Evolutionary conservation across 2,329 filamentous ascomycete species (phyloP).

Genomic region (Sphaceloma murrayae): DNA sequence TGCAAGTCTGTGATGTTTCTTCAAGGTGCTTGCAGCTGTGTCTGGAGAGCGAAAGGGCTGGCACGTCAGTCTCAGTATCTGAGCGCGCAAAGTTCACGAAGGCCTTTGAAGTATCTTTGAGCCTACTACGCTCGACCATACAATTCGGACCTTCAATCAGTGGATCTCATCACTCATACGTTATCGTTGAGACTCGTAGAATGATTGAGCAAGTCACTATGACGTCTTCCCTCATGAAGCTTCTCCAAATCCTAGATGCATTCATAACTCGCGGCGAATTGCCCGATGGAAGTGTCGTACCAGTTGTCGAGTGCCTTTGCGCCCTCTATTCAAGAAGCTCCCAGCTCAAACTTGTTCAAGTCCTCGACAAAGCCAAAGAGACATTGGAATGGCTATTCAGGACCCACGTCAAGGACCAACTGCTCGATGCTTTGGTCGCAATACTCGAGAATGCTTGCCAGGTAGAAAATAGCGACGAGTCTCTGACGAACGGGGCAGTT

Average conservation of each 20-base stretch:
- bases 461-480: not conserved
- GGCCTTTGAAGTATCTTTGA: conserved; percentile 1
- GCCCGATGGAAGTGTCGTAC: conserved; percentile 5
- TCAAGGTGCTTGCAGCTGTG: conserved; percentile 5
- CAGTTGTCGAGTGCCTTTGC: conserved; percentile 10
- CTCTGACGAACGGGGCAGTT: conserved; percentile 6
- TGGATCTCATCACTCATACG: conserved; percentile 6
- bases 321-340: conserved; percentile 6
- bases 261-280: conserved; percentile 15
- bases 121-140: conserved; percentile 11
- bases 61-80: not conserved
- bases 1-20: conserved; percentile 2
- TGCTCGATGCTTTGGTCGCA: conserved; percentile 15
- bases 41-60: not conserved
- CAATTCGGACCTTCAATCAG: conserved; percentile 11
- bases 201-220: conserved; percentile 10
- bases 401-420: conserved; percentile 18
- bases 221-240: not conserved
- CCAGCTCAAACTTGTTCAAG: not conserved
- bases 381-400: conserved; percentile 18
- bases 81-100: not conserved
- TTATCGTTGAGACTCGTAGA: conserved; percentile 7
- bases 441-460: conserved; percentile 5
- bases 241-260: conserved; percentile 12
- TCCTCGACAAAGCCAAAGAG: conserved; percentile 17